Conservation (phyloP, 1,284 basidiomycete genomes). For the Apiotrichum sp. region DNA sequence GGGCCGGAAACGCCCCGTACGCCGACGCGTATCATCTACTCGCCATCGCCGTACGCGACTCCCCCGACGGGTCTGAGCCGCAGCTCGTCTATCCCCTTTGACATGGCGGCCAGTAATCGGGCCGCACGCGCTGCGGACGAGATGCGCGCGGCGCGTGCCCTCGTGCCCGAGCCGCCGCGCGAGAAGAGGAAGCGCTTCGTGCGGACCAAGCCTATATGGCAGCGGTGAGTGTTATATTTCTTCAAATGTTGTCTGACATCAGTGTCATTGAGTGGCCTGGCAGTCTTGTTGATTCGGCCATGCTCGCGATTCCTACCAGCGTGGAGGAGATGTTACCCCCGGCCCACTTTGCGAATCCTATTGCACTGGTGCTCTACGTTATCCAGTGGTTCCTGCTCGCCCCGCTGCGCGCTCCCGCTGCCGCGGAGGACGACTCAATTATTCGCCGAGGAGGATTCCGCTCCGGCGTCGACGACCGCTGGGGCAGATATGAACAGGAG, state of each 20-base stretch:
- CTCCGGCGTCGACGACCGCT: constrained; percentile 26
- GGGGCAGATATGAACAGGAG: constrained; percentile 31
- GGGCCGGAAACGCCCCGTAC: neutral
- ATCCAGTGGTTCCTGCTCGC: constrained; percentile 39
- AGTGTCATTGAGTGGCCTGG: constrained; percentile 26
- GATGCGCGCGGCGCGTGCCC: neutral
- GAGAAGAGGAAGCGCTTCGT: constrained; percentile 33
- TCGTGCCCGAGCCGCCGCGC: neutral
- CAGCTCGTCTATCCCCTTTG: constrained; percentile 35
- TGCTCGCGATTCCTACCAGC: constrained; percentile 24
- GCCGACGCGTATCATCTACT: constrained; percentile 16
- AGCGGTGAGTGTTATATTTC: constrained; percentile 27
- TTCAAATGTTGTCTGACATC: constrained; percentile 4
- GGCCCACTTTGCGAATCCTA: constrained; percentile 33
- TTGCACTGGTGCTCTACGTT: constrained; percentile 27
- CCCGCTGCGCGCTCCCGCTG: constrained; percentile 22
- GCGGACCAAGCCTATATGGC: constrained; percentile 29
- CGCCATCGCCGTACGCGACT: constrained; percentile 39
- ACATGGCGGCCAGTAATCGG: constrained; percentile 35
- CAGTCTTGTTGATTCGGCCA: constrained; percentile 23
- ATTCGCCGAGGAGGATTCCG: neutral
- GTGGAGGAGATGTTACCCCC: constrained; percentile 35
- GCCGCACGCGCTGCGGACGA: constrained; percentile 23
- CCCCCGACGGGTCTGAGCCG: constrained; percentile 32
- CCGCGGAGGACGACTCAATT: neutral